phyloP scores from a whole-genome alignment of 371 early-diverging fungal genomes.

The Actinomortierella ambigua region DNA sequence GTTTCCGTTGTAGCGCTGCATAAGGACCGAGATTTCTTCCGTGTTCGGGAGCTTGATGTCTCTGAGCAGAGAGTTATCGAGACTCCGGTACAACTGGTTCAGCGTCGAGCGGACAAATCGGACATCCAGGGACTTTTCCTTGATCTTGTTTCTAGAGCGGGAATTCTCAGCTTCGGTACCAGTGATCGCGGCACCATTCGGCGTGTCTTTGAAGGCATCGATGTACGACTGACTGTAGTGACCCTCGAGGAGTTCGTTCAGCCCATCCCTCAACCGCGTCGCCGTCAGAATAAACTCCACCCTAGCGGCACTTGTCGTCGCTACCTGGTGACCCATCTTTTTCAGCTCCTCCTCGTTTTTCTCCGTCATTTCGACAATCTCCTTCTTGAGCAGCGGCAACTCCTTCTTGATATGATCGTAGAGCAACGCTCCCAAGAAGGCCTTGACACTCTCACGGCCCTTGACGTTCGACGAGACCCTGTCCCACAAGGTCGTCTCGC shows the following conservation, averaged over 20 bases:
- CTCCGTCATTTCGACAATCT: neutral
- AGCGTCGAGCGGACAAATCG: slow-evolving; percentile 11
- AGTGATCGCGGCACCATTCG: no score
- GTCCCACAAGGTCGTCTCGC: slow-evolving; percentile 1
- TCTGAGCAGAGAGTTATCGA: neutral
- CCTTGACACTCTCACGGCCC: slow-evolving; percentile 6
- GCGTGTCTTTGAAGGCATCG: neutral
- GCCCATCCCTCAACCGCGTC: no score
- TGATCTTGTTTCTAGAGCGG: no score
- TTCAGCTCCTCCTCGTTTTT: neutral
- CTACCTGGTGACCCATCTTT: slow-evolving; percentile 2
- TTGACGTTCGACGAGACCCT: slow-evolving; percentile 7
- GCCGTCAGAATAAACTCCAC: no score
- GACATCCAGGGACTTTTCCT: no score
- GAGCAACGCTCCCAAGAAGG: slow-evolving; percentile 4
- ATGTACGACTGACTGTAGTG: neutral
- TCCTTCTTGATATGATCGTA: slow-evolving; percentile 12
- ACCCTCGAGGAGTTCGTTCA: no score
- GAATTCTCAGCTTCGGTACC: no score
- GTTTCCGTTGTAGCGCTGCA: slow-evolving; percentile 26
- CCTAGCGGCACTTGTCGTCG: neutral
- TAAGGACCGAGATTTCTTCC: slow-evolving; percentile 3
- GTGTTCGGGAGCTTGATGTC: neutral
- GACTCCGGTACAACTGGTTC: neutral
- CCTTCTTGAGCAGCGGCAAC: slow-evolving; percentile 6